Evolutionary conservation across 1,139 yeast genomes (phyloP), one percentile per base, ranked within the genome.

Genomic region (Blastobotrys ciferrii): DNA sequence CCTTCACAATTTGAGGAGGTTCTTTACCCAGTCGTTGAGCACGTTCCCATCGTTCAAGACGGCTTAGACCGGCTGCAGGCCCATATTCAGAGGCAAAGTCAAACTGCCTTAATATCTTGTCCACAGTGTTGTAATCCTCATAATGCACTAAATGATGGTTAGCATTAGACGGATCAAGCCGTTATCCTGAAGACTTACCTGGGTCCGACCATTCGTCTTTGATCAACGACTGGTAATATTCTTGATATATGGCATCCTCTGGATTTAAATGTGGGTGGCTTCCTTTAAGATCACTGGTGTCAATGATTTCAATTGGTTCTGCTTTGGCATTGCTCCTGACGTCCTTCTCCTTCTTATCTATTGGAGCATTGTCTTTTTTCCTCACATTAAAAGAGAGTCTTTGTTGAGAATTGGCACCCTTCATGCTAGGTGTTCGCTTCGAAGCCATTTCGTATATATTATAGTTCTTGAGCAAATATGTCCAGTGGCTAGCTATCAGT

Each of bases 1-100:
- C 56, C 45, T 58, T 57, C 11, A 71, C 63, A 9, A 61, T 56
- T 6, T 17, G 37, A 4, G 75, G 75, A 2, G 75, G 75, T 9
- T 61, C 49, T 42, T 66, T 55, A 7, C 96, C 96, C 61, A 91
- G 72, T 50, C 84, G 84, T 62, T 86, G 89, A 1, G 98, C 97
- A 61, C 98, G 75, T 60, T 87, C 84, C 96, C 96, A 91, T 9
- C 98, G 58, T 19, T 65, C 64, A 18, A 71, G 51, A 20, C 76
- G 55, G 4, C 68, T 56, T 36, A 70, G 45, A 1, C 75, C 75
- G 2, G 60, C 62, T 12, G 63, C 58, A 1, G 75, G 75, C 1
- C 75, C 75, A 47, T 61, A 71, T 18, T 57, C 57, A 3, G 62
- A 47, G 2, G 60, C 56, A 49, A 69, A 48, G 45, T 71, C 75